Base-by-base conservation (phyloP, 768 basidiomycete species). In the Lentinula guzmanii region DNA sequence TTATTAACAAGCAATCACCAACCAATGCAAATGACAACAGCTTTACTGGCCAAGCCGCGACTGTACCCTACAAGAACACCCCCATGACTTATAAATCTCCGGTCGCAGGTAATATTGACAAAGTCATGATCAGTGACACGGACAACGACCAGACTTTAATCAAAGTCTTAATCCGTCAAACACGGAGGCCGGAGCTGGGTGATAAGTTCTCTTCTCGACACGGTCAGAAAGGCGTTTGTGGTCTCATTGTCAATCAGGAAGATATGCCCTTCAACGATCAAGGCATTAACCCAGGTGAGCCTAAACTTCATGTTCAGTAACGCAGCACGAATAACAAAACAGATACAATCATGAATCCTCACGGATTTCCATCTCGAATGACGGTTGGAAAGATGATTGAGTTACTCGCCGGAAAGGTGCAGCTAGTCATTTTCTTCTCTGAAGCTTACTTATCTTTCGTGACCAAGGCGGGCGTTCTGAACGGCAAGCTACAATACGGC, bases 371-470 rank as follows among this genome's bases (percentile, higher is more conserved):
- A 4, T 96, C 93, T 61, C 91, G 96, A 59, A 98, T 95, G 95
- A 99, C 97, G 28, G 97, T 99, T 33, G 97, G 97, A 53, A 99
- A 99, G 79, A 99, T 99, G 97, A 97, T 99, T 58, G 97, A 99
- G 74, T 79, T 98, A 21, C 77, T 99, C 35, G 91, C 95, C 11
- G 96, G 97, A 55, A 99, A 99, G 83, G 92, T 91, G 61, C 42
- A 39, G 31, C 15, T 11, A 58, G 51, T 42, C 42, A n/a, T 48
- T 58, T 24, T 41, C 13, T 15, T 56, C 24, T 39, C 0, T n/a
- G 21, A 52, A 43, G 39, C 18, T 11, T 56, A 33, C 41, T 56
- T 18, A 43, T 28, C 2, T 16, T 56, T 43, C 41, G 55, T 41
- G 21, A 37, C 15, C 13, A 64, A 64, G 91, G 96, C 96, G 11